Evolutionary conservation across 768 basidiomycete species (phyloP).

Genomic region (Coprinellus micaceus): DNA sequence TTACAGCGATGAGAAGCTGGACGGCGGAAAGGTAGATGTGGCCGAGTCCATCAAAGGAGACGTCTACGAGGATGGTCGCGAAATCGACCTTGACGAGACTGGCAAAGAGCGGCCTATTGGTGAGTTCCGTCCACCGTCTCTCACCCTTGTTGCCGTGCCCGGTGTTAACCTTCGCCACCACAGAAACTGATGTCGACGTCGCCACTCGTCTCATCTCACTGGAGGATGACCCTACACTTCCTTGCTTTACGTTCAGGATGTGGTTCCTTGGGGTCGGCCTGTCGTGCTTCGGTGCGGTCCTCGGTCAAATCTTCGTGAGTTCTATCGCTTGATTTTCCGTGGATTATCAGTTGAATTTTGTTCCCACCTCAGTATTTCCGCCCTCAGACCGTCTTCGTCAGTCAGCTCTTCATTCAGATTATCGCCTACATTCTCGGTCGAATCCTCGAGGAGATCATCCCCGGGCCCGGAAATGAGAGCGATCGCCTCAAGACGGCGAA

Average conservation of each 20-base stretch:
- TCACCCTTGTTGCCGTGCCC: not conserved
- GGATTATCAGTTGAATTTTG: not conserved
- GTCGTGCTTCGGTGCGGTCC: slow-evolving; percentile 52
- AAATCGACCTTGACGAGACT: slow-evolving; percentile 41
- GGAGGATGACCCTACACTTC: slow-evolving; percentile 49
- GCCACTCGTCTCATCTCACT: slow-evolving; percentile 48
- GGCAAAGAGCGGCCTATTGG: slow-evolving; percentile 51
- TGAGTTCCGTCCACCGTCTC: slow-evolving; percentile 16
- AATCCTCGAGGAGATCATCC: slow-evolving; percentile 36
- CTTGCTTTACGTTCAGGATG: slow-evolving; percentile 51
- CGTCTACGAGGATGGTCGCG: slow-evolving; percentile 28
- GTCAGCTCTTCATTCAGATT: slow-evolving; percentile 48
- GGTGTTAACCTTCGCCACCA: not conserved
- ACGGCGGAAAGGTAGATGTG: slow-evolving; percentile 18
- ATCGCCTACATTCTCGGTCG: slow-evolving; percentile 51
- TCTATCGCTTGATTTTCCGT: not conserved
- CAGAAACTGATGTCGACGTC: slow-evolving; percentile 44
- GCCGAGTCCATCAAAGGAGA: slow-evolving; percentile 20
- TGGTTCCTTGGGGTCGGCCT: slow-evolving; percentile 54
- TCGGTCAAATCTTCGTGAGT: slow-evolving; percentile 47
- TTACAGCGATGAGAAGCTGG: slow-evolving; percentile 24
- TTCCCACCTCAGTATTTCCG: slow-evolving; percentile 42
- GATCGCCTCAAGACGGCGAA: slow-evolving; percentile 26
- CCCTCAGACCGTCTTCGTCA: slow-evolving; percentile 47
- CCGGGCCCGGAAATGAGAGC: slow-evolving; percentile 30